Evolutionary conservation across 805 yeast genomes (phyloP).

Genomic region (Pichia scutulata): DNA sequence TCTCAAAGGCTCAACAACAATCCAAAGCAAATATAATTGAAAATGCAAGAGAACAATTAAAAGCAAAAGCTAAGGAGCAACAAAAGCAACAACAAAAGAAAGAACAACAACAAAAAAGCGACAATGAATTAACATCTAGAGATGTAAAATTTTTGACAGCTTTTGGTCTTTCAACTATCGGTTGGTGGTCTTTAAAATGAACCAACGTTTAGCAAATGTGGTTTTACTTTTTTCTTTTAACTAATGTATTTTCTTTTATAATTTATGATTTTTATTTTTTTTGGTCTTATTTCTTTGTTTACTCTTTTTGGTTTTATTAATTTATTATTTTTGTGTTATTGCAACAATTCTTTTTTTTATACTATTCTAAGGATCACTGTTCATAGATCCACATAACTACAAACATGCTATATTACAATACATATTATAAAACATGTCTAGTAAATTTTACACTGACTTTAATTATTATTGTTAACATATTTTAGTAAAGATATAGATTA

Average conservation of each 20-base stretch:
- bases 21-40: slow-evolving; percentile 6
- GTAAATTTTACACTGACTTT: not conserved
- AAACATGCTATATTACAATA: too few species aligned
- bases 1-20: slow-evolving; percentile 1
- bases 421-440: not conserved
- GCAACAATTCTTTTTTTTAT: not conserved
- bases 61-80: slow-evolving; percentile 5
- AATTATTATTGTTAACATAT: slow-evolving; percentile 1
- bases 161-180: slow-evolving; percentile 21
- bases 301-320: not conserved
- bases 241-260: not conserved
- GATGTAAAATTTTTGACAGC: slow-evolving; percentile 22
- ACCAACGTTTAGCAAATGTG: not conserved
- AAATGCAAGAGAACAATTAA: slow-evolving; percentile 10
- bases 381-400: not conserved
- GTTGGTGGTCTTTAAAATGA: slow-evolving; percentile 29
- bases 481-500: slow-evolving; percentile 51
- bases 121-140: slow-evolving; percentile 5
- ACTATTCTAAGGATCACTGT: not conserved
- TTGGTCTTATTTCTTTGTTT: not conserved
- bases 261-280: slow-evolving; percentile 1
- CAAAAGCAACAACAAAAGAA: slow-evolving; percentile 1
- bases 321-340: not conserved
- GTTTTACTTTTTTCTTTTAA: not conserved
- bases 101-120: slow-evolving; percentile 1